Conservation (phyloP, 2,329 filamentous ascomycete species). For the Paraphaeosphaeria sporulosa region DNA sequence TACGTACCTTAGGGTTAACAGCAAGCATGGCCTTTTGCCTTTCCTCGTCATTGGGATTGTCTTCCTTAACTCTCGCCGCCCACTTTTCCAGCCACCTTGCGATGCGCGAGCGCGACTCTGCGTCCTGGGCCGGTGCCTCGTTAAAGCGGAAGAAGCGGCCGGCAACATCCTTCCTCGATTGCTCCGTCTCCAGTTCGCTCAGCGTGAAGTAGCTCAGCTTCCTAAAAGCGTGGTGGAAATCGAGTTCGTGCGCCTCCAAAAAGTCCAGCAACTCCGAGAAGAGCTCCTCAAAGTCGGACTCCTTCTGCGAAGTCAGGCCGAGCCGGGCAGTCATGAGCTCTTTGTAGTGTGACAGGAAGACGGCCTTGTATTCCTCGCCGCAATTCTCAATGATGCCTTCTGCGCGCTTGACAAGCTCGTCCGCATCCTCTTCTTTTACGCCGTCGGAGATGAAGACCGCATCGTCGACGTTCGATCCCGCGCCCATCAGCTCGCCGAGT, state of each 20-base stretch:
- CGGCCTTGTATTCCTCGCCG: constrained; percentile 86
- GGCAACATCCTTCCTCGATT: constrained; percentile 70
- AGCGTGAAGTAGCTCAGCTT: constrained; percentile 72
- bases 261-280: constrained; percentile 85
- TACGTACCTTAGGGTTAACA: constrained; percentile 78
- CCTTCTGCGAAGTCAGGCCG: constrained; percentile 73
- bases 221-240: constrained; percentile 95
- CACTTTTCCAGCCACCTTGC: constrained; percentile 84
- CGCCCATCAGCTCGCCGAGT: constrained; percentile 85
- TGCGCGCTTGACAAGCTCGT: constrained; percentile 77
- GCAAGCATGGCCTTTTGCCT: constrained; percentile 78
- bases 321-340: constrained; percentile 80
- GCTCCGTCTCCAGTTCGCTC: constrained; percentile 69
- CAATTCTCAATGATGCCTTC: constrained; percentile 82
- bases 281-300: constrained; percentile 78
- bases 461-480: constrained; percentile 75
- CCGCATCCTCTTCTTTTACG: constrained; percentile 71
- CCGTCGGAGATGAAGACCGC: constrained; percentile 75
- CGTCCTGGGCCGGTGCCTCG: constrained; percentile 61
- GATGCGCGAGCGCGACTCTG: constrained; percentile 71
- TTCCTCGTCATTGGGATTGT: constrained; percentile 66
- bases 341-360: constrained; percentile 91
- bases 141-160: constrained; percentile 82
- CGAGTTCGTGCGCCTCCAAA: constrained; percentile 81
- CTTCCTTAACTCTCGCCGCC: constrained; percentile 73